Evolutionary conservation across 148 eudicot genomes (phyloP), one percentile per base, ranked within the genome.

Genomic region (Nyssa sinensis): DNA sequence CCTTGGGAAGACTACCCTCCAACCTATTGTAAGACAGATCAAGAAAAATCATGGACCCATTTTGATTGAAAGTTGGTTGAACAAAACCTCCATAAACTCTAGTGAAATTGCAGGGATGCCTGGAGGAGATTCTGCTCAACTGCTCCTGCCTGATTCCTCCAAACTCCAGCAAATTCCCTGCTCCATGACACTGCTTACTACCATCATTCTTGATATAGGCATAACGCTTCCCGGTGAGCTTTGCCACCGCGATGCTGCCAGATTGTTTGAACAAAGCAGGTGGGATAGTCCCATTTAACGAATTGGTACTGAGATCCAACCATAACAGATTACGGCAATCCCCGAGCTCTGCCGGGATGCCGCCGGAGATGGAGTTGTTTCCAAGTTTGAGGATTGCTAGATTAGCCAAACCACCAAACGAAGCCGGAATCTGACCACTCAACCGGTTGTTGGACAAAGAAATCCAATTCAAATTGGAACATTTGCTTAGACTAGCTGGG

Each of bases 81-180:
- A 92, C 86, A 57, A 78, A 80, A 2, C 96, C 94, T n/a, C 25
- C 51, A 44, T 91, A 90, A 31, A 89, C 84, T 76, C 88, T 71
- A 55, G 87, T 85, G 72, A 89, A 86, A 65, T 88, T 86, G 81
- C 94, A 94, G 16, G 86, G 85, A 70, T 82, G 81, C 67, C 90
- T 77, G 0, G 86, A 73, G 1, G 91, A 85, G 39, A 94, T 81
- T 62, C 96, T 79, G 73, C 74, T 27, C 72, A 91, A 57, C 32
- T 92, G 85, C 2, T 79, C 88, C 11, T 77, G 77, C 65, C 93
- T 76, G 14, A 91, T 91, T 4, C 97, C 98, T 1, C 90, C 89
- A 79, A 85, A 94, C 69, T 94, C 98, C 25, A 94, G 91, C 86
- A 94, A 83, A 84, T 90, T 91, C 57, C 98, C 98, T 0, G 98